These are phyloP conservation scores for Backusella macrospora DNA, from an alignment of 192 early-diverging fungal species.

Conservation along the genomic window DNA sequence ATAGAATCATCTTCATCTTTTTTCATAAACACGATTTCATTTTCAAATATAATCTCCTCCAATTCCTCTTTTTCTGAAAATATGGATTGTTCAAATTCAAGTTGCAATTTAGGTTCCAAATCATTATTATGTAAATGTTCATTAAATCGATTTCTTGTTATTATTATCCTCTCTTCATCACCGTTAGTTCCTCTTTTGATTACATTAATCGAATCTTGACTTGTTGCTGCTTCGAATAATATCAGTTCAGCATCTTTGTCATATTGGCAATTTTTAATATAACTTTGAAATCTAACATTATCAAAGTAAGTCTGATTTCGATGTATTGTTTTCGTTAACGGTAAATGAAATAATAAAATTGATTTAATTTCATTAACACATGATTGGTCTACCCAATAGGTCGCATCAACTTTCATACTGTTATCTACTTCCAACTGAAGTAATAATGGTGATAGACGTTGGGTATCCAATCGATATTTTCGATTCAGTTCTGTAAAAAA, in stretches of 20 bases:
- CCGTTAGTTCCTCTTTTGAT: conserved; percentile 25
- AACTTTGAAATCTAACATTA: conserved; percentile 87
- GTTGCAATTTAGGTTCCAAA: conserved; percentile 68
- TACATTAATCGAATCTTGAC: conserved; percentile 29
- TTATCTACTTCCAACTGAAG: conserved; percentile 24
- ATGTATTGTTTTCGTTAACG: conserved; percentile 68
- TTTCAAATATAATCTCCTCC: conserved; percentile 90
- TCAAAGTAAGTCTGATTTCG: conserved; percentile 93
- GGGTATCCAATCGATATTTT: conserved; percentile 52
- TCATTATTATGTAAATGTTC: conserved; percentile 10
- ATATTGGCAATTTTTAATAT: conserved; percentile 83
- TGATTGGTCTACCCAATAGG: conserved; percentile 96
- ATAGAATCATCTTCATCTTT: conserved; percentile 88
- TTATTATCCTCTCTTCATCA: conserved; percentile 82
- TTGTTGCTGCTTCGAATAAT: conserved; percentile 88
- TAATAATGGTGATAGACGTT: conserved; percentile 63
- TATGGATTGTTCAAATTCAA: conserved; percentile 96
- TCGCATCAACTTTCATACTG: conserved; percentile 84
- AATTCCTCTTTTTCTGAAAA: conserved; percentile 90
- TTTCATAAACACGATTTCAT: conserved; percentile 91
- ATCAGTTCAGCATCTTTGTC: conserved; percentile 89
- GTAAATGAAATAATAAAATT: conserved; percentile 86
- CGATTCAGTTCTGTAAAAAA: conserved; percentile 23
- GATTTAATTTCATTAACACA: conserved; percentile 95
- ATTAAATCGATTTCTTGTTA: conserved; percentile 56